Base-by-base conservation (phyloP, 768 basidiomycete genomes). In the Clitopilus hobsonii region DNA sequence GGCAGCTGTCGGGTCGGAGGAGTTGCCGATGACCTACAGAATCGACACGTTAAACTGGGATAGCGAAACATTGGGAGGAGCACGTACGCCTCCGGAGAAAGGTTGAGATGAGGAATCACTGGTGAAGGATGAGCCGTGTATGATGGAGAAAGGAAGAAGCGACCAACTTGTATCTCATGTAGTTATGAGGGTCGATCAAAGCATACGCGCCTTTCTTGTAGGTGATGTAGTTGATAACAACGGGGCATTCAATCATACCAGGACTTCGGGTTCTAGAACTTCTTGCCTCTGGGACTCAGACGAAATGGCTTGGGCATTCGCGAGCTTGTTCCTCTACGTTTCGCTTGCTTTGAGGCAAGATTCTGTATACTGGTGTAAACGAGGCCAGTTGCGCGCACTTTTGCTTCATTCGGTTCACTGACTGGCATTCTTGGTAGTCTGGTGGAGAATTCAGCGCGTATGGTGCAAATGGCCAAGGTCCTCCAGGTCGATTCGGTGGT, bases 371-470 rank as follows among this genome's bases (percentile, higher is more conserved):
- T 22, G 76, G 76, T 28, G 71, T 78, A 6, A 77, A 77, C 52
- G 74, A 78, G 69, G 76, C 76, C 53, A 6, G 55, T 27, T 14
- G 20, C 26, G 30, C 20, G 20, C 3, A 20, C 55, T 3, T 38
- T 22, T 13, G 16, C 48, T 23, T 23, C 52, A 27, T 20, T 14
- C 14, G 23, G 22, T 20, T 1, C 18, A 10, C 11, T n/a, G 13
- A 3, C 16, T 26, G 22, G 23, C 13, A 14, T 22, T 10, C 47
- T 38, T n/a, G 27, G 20, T 53, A 77, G 77, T 78, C 76, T 28
- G 76, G 77, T 13, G 76, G 76, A 1, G 76, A 78, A 61, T 78
- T 78, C 58, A 74, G 76, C 6, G 74, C 75, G 14, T 76, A 70
- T 53, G 63, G 69, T 11, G 56, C 68, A 5, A 61, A 57, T 32